Evolutionary conservation across 1,284 basidiomycete species (phyloP).

Genomic region (Kwoniella shivajii): DNA sequence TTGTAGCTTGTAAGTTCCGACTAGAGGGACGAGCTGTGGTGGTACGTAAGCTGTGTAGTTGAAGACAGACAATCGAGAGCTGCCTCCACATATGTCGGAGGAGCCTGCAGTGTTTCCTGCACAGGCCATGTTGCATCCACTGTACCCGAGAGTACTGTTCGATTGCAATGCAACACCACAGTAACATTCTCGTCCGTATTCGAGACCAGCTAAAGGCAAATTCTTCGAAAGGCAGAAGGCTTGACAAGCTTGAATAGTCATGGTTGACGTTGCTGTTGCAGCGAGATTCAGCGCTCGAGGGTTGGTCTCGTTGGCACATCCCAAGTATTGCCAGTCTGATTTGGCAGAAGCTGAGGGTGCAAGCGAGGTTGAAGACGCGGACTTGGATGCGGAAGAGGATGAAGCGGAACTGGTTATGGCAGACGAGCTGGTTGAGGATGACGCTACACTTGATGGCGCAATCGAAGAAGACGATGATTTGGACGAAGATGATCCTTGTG

Average conservation of each 20-base stretch:
- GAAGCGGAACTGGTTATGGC: not conserved
- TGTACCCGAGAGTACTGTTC: slow-evolving; percentile 12
- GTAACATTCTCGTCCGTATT: slow-evolving; percentile 26
- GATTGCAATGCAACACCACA: slow-evolving; percentile 24
- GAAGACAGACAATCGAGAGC: slow-evolving; percentile 17
- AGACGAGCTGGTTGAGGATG: not conserved
- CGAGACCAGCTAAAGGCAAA: slow-evolving; percentile 27
- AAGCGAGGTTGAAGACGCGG: slow-evolving; percentile 1
- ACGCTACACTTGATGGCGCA: not conserved
- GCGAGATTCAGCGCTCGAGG: slow-evolving; percentile 30
- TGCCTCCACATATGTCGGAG: slow-evolving; percentile 16
- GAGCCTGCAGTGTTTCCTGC: slow-evolving; percentile 16
- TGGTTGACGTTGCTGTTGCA: slow-evolving; percentile 13
- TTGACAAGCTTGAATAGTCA: slow-evolving; percentile 36
- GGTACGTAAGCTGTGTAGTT: slow-evolving; percentile 19
- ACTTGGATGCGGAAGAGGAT: slow-evolving; percentile 3
- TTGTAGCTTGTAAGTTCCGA: slow-evolving; percentile 14
- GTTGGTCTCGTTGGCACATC: slow-evolving; percentile 36
- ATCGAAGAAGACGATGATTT: not conserved
- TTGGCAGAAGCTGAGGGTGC: slow-evolving; percentile 5
- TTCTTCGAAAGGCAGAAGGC: slow-evolving; percentile 26
- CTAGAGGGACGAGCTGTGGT: slow-evolving; percentile 13
- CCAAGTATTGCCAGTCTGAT: slow-evolving; percentile 26
- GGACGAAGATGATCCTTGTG: slow-evolving; percentile 1
- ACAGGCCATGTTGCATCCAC: slow-evolving; percentile 21